Base-by-base conservation (phyloP, 2,329 filamentous ascomycete species). In the Dothideomycetes sp. region DNA sequence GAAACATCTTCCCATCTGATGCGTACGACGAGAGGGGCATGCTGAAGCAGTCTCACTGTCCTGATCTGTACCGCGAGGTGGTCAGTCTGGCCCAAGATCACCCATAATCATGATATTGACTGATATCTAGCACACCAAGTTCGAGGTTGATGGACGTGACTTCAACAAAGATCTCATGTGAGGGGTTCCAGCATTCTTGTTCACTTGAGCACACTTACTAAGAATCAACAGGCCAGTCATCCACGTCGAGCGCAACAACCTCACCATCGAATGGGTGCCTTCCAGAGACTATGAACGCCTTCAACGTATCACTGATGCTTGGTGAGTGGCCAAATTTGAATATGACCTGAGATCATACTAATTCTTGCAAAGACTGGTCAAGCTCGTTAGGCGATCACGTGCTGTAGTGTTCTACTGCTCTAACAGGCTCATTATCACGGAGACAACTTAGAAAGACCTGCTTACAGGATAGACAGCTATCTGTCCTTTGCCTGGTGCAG, bases 11-110 rank as follows among this genome's bases (percentile, higher is more conserved):
- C 10, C 23, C 30, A 15, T 4, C 22, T 1, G 16, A 19, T 7
- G 20, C 27, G 23, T 25, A 30, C 16, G 44, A 44, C 20, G 29
- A 29, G 10, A 33, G 22, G 7, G 44, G 31, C 9, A 19, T 37
- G 6, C 22, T 47, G 5, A 39, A 27, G 13, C 35, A 29, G n/a
- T 20, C 34, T 4, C 17, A 17, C 11, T 37, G 25, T 7, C 34
- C 34, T 29, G 23, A 20, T 20, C 25, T 37, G 12, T 18, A 29
- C 17, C 16, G 11, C 11, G 8, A 29, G 12, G 34, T 37, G 25
- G 34, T 29, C 7, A 24, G 22, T 24, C 7, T 24, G 7, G 2
- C 22, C 12, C 12, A 7, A 11, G 7, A 7, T 24, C n/a, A n/a
- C n/a, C n/a, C n/a, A n/a, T n/a, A n/a, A n/a, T n/a, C n/a, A n/a